Percentiles rank a stretch among this genome's conserved stretches.
Evolutionary conservation across 2,329 filamentous ascomycete species (phyloP).

Genomic region (Arthrobotrys megalospora): DNA sequence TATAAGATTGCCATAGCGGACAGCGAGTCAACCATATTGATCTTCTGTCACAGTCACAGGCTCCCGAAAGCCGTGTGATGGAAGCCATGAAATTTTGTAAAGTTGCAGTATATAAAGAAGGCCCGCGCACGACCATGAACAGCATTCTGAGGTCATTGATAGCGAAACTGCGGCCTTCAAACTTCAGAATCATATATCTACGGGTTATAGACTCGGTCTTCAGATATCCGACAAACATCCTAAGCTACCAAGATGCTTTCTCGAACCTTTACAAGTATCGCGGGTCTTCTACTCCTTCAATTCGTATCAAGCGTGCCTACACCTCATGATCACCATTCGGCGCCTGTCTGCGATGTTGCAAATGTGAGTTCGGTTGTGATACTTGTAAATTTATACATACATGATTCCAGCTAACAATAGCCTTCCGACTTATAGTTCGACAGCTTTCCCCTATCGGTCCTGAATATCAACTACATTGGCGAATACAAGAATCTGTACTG

Average conservation of each 20-base stretch:
- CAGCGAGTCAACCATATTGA: no score
- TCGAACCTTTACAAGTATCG: not conserved
- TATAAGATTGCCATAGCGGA: not conserved
- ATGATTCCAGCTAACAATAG: not conserved
- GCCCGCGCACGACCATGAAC: not conserved
- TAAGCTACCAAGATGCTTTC: not conserved
- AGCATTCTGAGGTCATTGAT: no score
- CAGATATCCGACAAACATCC: not conserved
- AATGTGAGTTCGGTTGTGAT: not conserved
- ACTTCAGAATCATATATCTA: no score
- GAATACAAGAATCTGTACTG: constrained; percentile 5
- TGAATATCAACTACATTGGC: constrained; percentile 2
- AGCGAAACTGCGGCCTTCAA: no score
- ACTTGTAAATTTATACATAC: not conserved
- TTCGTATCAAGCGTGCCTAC: not conserved
- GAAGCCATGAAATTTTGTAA: not conserved
- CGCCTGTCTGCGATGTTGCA: constrained; percentile 9
- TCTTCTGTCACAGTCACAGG: no score
- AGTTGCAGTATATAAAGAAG: not conserved
- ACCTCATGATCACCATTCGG: not conserved
- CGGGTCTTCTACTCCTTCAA: not conserved
- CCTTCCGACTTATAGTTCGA: not conserved
- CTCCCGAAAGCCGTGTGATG: no score
- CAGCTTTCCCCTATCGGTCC: not conserved
- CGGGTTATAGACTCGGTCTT: no score